phyloP scores from a whole-genome alignment of 345 rosid genomes.

The Ceriops tagal region DNA sequence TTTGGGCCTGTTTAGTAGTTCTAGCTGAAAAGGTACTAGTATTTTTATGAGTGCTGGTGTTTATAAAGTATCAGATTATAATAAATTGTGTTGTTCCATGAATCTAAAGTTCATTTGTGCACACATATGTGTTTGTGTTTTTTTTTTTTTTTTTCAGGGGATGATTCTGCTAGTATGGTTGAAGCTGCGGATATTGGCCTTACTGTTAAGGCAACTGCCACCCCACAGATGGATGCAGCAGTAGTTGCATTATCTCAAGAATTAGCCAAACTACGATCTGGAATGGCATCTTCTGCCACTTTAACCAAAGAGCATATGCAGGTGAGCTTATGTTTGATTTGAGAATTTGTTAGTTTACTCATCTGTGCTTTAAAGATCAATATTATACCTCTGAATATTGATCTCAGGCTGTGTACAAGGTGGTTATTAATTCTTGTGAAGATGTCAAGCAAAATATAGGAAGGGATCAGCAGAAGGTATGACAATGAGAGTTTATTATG shows the following conservation, averaged over 20 bases:
- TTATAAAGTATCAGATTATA: background rate
- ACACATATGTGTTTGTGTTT: constrained; percentile 11
- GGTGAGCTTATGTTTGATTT: constrained; percentile 36
- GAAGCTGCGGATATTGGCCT: constrained; percentile 71
- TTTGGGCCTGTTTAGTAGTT: no score
- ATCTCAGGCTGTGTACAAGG: constrained; percentile 78
- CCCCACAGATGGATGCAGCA: constrained; percentile 90
- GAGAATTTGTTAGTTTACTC: background rate
- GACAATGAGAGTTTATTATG: background rate
- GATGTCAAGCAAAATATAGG: constrained; percentile 89
- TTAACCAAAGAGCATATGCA: constrained; percentile 88
- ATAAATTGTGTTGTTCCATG: background rate
- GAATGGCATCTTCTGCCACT: constrained; percentile 84
- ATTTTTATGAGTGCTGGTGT: background rate
- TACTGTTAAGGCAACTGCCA: constrained; percentile 51
- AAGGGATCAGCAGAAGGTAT: constrained; percentile 90
- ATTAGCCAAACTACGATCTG: constrained; percentile 73
- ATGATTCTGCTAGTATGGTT: constrained; percentile 47
- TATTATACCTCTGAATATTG: background rate
- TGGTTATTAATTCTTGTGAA: constrained; percentile 80
- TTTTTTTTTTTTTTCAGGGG: constrained; percentile 63
- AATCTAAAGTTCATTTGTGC: background rate
- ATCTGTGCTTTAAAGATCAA: constrained; percentile 1
- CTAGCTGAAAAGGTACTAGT: no score
- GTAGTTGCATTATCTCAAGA: constrained; percentile 69